These are phyloP conservation scores for Penicillium sp. DNA, from an alignment of 2,329 filamentous ascomycete species.

Conservation along the genomic window DNA sequence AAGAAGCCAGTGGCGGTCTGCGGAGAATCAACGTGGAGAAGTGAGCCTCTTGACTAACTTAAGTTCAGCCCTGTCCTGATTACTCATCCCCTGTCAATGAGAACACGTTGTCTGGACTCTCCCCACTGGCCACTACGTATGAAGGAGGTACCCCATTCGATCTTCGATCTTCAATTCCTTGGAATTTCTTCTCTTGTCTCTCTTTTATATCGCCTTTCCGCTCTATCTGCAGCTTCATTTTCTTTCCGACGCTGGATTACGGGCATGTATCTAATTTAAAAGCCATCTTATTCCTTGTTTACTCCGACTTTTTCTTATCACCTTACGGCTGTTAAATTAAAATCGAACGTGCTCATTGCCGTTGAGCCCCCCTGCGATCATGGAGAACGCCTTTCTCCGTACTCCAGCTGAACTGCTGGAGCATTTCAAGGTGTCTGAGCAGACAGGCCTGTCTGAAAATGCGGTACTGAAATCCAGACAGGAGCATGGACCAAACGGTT, in stretches of 20 bases:
- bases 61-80: conserved; percentile 25
- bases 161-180: conserved; percentile 6
- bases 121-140: conserved; percentile 3
- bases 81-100: conserved; percentile 21
- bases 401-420: conserved; percentile 50
- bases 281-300: conserved; percentile 11
- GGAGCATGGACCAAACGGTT: conserved; percentile 56
- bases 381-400: conserved; percentile 54
- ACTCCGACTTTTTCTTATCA: conserved; percentile 17
- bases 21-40: not conserved
- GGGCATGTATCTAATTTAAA: conserved; percentile 19
- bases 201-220: conserved; percentile 2
- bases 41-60: not conserved
- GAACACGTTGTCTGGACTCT: conserved; percentile 26
- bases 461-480: conserved; percentile 47
- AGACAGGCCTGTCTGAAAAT: conserved; percentile 48
- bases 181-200: not conserved
- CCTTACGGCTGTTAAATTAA: conserved; percentile 10
- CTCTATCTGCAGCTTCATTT: conserved; percentile 14
- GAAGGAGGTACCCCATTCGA: conserved; percentile 13
- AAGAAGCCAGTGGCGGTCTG: too few relatives aligned
- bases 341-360: conserved; percentile 8
- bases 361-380: conserved; percentile 26
- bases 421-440: conserved; percentile 52
- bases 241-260: conserved; percentile 14